phyloP scores from a whole-genome alignment of 495 filamentous ascomycete genomes.

The Penicillium bialowiezense region DNA sequence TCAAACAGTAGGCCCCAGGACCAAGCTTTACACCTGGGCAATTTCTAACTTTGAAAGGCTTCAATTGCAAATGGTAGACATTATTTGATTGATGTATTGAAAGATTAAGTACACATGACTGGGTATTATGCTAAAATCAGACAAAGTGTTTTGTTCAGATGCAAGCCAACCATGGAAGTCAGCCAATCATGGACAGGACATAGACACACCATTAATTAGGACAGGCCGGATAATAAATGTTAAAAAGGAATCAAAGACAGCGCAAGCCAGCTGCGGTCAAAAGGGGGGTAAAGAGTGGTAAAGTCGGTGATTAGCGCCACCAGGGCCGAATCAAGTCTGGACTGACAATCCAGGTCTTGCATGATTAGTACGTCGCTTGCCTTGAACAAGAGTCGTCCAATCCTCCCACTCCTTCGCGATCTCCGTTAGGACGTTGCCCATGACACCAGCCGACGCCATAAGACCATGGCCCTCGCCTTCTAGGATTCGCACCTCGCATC shows the following conservation, averaged over 20 bases:
- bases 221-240: not conserved
- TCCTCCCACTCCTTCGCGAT: slow-evolving; percentile 95
- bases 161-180: slow-evolving; percentile 19
- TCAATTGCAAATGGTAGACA: not conserved
- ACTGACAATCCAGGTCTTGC: slow-evolving; percentile 22
- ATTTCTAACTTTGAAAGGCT: too few relatives aligned
- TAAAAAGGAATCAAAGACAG: not conserved
- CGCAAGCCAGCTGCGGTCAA: slow-evolving; percentile 30
- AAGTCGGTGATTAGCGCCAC: too few relatives aligned
- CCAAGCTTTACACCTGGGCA: too few relatives aligned
- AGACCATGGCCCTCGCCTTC: slow-evolving; percentile 93
- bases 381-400: slow-evolving; percentile 67
- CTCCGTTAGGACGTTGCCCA: slow-evolving; percentile 90
- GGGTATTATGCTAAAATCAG: slow-evolving; percentile 33
- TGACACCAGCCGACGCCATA: slow-evolving; percentile 91
- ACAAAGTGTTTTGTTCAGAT: slow-evolving; percentile 14
- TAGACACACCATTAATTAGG: slow-evolving; percentile 22
- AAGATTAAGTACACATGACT: slow-evolving; percentile 10
- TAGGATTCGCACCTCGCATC: slow-evolving; percentile 86
- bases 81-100: not conserved
- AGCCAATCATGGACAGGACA: slow-evolving; percentile 23
- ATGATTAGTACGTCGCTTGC: slow-evolving; percentile 34
- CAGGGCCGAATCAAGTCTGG: slow-evolving; percentile 14
- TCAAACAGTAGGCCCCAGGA: too few relatives aligned
- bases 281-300: slow-evolving; percentile 11